These are phyloP conservation scores for Fusarium praegraminearum DNA, from an alignment of 2,329 filamentous ascomycete species.

Conservation along the genomic window DNA sequence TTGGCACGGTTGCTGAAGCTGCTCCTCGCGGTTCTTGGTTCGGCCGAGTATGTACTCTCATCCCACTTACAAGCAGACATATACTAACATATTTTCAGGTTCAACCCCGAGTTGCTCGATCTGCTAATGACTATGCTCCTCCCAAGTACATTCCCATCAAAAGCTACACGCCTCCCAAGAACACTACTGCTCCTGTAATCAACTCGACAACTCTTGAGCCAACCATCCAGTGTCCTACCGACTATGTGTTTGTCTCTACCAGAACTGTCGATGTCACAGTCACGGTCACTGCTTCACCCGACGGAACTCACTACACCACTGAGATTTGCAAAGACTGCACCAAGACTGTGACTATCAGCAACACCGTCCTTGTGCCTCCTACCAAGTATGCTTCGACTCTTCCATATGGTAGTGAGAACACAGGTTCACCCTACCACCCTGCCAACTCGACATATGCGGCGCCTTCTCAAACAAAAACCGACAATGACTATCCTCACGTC, in stretches of 20 bases:
- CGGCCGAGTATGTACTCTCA: conserved; percentile 29
- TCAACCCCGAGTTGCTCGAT: conserved; percentile 16
- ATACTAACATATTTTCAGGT: conserved; percentile 26
- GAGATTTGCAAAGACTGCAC: conserved; percentile 26
- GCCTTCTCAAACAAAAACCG: conserved; percentile 23
- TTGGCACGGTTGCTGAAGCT: conserved; percentile 45
- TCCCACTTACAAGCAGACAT: not conserved
- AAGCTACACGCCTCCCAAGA: conserved; percentile 20
- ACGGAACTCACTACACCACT: conserved; percentile 37
- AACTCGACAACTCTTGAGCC: conserved; percentile 22
- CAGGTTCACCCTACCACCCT: conserved; percentile 16
- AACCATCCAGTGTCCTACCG: conserved; percentile 41
- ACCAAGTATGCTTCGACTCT: conserved; percentile 26
- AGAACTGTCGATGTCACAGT: conserved; percentile 53
- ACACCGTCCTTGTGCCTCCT: conserved; percentile 24
- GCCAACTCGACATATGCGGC: conserved; percentile 24
- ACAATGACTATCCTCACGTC: conserved; percentile 26
- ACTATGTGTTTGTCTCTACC: conserved; percentile 47
- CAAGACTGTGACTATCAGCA: conserved; percentile 20
- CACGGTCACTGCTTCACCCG: conserved; percentile 50
- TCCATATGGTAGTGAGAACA: conserved; percentile 28
- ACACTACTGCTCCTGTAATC: conserved; percentile 26
- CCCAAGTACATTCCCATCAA: conserved; percentile 24
- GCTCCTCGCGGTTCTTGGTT: conserved; percentile 40
- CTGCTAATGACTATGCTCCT: conserved; percentile 6